phyloP scores from a whole-genome alignment of 1,284 basidiomycete species.

The Cutaneotrichosporon spelunceum region DNA sequence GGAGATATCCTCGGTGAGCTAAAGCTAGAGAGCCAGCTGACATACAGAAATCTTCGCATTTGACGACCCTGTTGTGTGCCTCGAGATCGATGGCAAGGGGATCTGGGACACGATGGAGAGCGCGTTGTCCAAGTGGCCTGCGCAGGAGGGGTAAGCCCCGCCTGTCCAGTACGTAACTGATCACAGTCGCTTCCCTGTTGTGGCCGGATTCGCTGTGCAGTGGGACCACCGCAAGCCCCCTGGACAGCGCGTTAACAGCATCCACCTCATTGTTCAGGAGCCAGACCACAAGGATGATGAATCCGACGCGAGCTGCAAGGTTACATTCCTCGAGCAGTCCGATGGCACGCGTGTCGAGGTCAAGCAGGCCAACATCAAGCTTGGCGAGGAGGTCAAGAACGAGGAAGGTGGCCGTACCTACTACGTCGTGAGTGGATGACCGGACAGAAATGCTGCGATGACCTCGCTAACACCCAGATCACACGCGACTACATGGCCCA shows the following conservation, averaged over 20 bases:
- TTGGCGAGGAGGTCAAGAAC: constrained; percentile 59
- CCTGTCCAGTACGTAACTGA: constrained; percentile 13
- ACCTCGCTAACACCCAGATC: constrained; percentile 33
- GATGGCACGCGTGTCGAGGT: constrained; percentile 53
- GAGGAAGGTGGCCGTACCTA: constrained; percentile 62
- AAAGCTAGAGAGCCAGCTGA: background rate
- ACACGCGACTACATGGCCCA: constrained; percentile 51
- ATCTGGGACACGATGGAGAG: constrained; percentile 80
- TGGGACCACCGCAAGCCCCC: constrained; percentile 74
- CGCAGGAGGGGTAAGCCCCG: constrained; percentile 73
- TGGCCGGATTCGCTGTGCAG: constrained; percentile 77
- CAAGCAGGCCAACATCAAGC: constrained; percentile 36
- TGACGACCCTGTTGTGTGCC: constrained; percentile 76
- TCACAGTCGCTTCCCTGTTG: constrained; percentile 75
- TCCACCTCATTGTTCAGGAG: constrained; percentile 58
- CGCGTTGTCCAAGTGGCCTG: constrained; percentile 73
- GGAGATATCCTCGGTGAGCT: constrained; percentile 59
- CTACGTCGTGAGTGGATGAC: constrained; percentile 60
- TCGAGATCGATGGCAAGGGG: constrained; percentile 71
- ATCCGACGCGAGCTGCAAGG: constrained; percentile 29
- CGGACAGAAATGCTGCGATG: background rate
- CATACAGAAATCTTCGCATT: constrained; percentile 78
- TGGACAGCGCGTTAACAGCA: constrained; percentile 66
- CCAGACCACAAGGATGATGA: constrained; percentile 33
- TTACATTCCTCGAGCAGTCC: constrained; percentile 47